Conservation (phyloP, 306 rosid species). For the Glycine tomentella region DNA sequence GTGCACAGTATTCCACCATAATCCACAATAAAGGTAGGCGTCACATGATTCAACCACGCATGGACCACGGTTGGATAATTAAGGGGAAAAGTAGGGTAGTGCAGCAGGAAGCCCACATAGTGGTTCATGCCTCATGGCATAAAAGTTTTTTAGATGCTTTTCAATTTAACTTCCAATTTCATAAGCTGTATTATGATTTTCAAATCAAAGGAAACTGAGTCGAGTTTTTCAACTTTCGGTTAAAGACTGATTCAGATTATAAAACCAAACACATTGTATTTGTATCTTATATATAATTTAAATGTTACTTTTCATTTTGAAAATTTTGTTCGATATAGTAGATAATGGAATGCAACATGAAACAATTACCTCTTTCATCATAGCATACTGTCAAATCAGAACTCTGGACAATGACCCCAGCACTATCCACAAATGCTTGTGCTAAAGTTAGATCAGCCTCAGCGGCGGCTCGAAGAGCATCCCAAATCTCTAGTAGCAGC, state of each 20-base stretch:
- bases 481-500: constrained; percentile 91
- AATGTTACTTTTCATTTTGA: not conserved
- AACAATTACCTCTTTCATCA: constrained; percentile 87
- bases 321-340: not conserved
- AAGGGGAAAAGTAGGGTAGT: constrained; percentile 24
- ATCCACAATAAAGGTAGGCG: constrained; percentile 42
- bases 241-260: not conserved
- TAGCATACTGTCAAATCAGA: constrained; percentile 94
- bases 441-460: constrained; percentile 91
- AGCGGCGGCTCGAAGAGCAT: constrained; percentile 97
- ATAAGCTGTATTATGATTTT: not conserved
- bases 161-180: constrained; percentile 9
- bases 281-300: not conserved
- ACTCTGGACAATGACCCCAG: constrained; percentile 95
- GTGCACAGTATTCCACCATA: constrained; percentile 32
- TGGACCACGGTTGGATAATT: constrained; percentile 47
- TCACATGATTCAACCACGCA: constrained; percentile 45
- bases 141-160: constrained; percentile 38
- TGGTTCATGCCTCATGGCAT: constrained; percentile 3
- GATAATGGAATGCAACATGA: constrained; percentile 36
- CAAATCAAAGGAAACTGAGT: constrained; percentile 32
- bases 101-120: constrained; percentile 36
- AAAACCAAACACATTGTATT: constrained; percentile 6
- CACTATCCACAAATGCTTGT: constrained; percentile 94
- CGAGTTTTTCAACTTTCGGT: constrained; percentile 12